Evolutionary conservation across 768 basidiomycete genomes (phyloP).

Genomic region (Leccinum sublutescens): DNA sequence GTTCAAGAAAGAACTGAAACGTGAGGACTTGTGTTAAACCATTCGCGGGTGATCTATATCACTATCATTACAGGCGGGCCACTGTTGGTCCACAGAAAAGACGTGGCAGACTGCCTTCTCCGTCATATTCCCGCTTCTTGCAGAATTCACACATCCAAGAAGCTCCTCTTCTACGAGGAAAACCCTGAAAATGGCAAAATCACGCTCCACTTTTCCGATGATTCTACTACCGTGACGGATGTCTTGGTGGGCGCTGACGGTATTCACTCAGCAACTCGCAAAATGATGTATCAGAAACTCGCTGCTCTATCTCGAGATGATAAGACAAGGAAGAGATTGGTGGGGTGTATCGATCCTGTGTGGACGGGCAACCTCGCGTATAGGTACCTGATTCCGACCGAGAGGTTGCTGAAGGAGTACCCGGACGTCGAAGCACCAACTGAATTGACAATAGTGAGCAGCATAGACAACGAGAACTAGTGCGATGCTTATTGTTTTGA

Average conservation of each 20-base stretch:
- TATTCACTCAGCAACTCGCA: constrained; percentile 36
- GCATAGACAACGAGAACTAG: background rate
- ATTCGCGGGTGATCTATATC: background rate
- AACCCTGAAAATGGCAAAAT: constrained; percentile 24
- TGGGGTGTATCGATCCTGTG: constrained; percentile 31
- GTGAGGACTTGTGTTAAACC: constrained; percentile 11
- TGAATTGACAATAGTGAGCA: constrained; percentile 24
- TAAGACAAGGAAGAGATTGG: constrained; percentile 7
- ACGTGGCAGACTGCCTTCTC: constrained; percentile 35
- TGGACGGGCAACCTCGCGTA: constrained; percentile 40
- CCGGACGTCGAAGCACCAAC: constrained; percentile 30
- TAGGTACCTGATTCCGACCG: constrained; percentile 34
- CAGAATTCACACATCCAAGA: constrained; percentile 36
- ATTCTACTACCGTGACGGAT: constrained; percentile 35
- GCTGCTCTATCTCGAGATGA: constrained; percentile 10
- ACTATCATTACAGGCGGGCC: constrained; percentile 25
- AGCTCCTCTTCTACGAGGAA: constrained; percentile 31
- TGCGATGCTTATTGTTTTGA: constrained; percentile 1
- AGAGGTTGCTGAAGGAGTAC: constrained; percentile 30
- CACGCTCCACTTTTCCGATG: constrained; percentile 37
- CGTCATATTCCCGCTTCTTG: constrained; percentile 28
- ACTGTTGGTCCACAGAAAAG: constrained; percentile 36
- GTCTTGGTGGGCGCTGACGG: constrained; percentile 46
- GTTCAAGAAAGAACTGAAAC: constrained; percentile 23
- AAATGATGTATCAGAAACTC: constrained; percentile 22